phyloP scores from a whole-genome alignment of 768 basidiomycete genomes.

The Suillus subalutaceus region DNA sequence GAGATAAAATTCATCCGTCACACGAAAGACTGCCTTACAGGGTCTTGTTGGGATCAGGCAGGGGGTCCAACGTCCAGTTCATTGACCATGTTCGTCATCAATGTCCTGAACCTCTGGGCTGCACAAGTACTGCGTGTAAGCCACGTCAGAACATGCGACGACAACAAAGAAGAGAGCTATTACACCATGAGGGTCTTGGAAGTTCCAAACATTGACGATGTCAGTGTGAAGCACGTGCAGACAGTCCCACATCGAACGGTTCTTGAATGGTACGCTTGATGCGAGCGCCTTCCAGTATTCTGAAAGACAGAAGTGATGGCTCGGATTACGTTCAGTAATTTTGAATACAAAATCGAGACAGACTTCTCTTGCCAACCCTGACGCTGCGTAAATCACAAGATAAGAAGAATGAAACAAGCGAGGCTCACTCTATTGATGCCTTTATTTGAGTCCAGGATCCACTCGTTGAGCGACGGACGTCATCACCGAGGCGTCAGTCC shows the following conservation, averaged over 20 bases:
- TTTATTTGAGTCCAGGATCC: not conserved
- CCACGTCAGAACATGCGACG: not conserved
- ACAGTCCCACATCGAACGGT: conserved; percentile 8
- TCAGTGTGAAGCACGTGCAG: conserved; percentile 22
- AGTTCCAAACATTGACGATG: conserved; percentile 25
- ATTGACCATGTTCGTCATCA: conserved; percentile 1
- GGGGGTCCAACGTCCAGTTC: not conserved
- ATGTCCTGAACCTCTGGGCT: conserved; percentile 1
- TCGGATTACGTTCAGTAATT: conserved; percentile 6
- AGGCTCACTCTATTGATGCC: not conserved
- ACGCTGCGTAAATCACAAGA: not conserved
- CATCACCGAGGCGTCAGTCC: not conserved
- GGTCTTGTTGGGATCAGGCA: not conserved
- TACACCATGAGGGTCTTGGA: conserved; percentile 13
- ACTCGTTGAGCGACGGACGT: not conserved
- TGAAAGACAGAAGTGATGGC: not conserved
- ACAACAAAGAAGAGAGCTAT: not conserved
- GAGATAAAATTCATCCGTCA: not conserved
- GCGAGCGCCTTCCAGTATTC: conserved; percentile 24
- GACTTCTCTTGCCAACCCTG: conserved; percentile 12
- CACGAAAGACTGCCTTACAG: not conserved
- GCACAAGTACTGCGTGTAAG: not conserved
- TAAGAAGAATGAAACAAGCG: not conserved
- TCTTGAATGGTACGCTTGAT: conserved; percentile 15
- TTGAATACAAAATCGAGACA: conserved; percentile 10